Base-by-base conservation (phyloP, 768 basidiomycete species). In the Suillus decipiens region DNA sequence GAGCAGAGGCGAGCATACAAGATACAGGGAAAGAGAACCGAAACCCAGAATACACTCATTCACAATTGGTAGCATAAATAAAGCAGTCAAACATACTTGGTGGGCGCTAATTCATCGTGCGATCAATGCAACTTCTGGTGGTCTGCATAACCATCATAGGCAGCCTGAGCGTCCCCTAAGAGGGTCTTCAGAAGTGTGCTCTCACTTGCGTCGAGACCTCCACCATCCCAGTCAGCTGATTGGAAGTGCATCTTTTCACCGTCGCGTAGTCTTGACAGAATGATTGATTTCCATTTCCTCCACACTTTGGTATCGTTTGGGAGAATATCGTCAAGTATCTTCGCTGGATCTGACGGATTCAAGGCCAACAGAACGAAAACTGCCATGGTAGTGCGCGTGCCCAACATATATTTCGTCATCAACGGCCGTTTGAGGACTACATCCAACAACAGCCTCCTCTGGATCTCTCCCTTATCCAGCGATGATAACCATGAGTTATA, bases 401-500 rank as follows among this genome's bases (percentile, higher is more conserved):
- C 71, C 36, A 73, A 63, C 17, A 10, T 50, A 45, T 71, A 72
- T 53, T 72, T 75, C 53, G 61, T 70, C 63, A 73, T 59, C 31
- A 33, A 9, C 2, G 75, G 74, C 0, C 57, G 59, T 36, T 63
- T 37, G 41, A 75, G 71, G 6, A 75, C 73, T 1, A 53, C 65
- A 28, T 67, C 31, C 12, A 76, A 19, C 6, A 76, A 22, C 12
- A 77, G 61, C 24, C 67, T 57, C 31, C 63, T 68, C 62, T 79
- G 70, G 10, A 70, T 65, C 47, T 66, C 68, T 15, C 72, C 74
- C 60, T 66, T 75, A 54, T 83, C 78, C 76, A 82, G 67, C 9
- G 73, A 75, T 3, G 77, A 73, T 1, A 79, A 58, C 68, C 70
- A 77, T 11, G 70, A 72, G 50, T 77, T 78, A 57, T 79, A 78